These are phyloP conservation scores for Metarhizium anisopliae DNA, from an alignment of 2,329 filamentous ascomycete species.

Conservation along the genomic window DNA sequence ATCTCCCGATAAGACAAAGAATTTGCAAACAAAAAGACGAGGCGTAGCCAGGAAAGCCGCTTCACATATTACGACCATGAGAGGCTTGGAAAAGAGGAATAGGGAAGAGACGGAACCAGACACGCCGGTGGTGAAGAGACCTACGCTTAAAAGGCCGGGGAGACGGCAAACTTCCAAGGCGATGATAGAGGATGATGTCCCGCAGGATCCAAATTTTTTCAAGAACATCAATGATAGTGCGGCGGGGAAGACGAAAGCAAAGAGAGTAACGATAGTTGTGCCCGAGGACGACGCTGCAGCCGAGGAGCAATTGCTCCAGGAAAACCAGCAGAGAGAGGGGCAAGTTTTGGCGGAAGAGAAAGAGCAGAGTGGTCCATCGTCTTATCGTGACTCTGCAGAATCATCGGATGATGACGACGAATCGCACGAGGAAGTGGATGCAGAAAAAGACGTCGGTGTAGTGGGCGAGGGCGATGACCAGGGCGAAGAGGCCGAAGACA, in stretches of 20 bases:
- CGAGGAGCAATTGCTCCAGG: background rate
- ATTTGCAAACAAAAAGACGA: background rate
- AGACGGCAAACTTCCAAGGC: background rate
- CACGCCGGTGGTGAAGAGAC: background rate
- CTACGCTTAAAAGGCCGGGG: background rate
- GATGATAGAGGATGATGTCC: background rate
- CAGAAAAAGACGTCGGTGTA: background rate
- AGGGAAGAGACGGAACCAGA: background rate
- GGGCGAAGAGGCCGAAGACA: background rate
- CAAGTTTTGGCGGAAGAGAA: background rate
- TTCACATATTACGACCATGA: background rate
- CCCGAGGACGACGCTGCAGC: background rate
- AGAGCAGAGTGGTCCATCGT: background rate
- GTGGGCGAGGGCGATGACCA: background rate
- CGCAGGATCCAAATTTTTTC: background rate
- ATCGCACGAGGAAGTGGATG: background rate
- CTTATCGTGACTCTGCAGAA: background rate
- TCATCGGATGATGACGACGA: background rate
- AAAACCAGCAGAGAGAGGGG: background rate
- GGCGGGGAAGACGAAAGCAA: background rate
- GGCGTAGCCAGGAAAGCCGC: too few relatives aligned
- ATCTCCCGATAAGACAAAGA: background rate
- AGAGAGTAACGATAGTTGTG: background rate
- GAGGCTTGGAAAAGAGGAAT: background rate
- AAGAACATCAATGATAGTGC: background rate